A percentile compares a stretch with the other conserved stretches of the same genome.
Evolutionary conservation across 805 yeast species (phyloP).

Genomic region (Lachancea thermotolerans): DNA sequence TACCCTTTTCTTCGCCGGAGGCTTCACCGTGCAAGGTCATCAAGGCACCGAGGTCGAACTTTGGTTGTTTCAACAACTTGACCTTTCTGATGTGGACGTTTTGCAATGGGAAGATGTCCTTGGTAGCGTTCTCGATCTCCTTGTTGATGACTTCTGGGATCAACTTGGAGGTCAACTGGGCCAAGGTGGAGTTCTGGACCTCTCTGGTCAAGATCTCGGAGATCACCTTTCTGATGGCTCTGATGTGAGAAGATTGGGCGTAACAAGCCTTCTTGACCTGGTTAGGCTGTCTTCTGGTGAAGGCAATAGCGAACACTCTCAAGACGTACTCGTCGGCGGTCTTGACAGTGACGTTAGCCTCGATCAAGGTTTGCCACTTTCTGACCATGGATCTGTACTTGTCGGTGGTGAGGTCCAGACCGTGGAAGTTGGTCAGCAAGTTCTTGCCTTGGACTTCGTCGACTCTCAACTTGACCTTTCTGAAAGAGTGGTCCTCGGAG

Average conservation of each 20-base stretch:
- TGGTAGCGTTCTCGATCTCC: conserved; percentile 95
- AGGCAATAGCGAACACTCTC: conserved; percentile 94
- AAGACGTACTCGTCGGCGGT: conserved; percentile 95
- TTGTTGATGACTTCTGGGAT: conserved; percentile 98
- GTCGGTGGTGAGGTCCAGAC: conserved; percentile 96
- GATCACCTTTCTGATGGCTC: conserved; percentile 96
- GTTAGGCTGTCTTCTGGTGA: conserved; percentile 96
- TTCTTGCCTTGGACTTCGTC: conserved; percentile 99
- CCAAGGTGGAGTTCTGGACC: conserved; percentile 88
- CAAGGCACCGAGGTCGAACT: conserved; percentile 95
- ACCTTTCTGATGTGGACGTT: conserved; percentile 99
- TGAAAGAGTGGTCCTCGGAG: conserved; percentile 97
- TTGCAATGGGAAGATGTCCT: conserved; percentile 93
- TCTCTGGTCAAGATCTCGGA: conserved; percentile 93
- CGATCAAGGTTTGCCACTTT: conserved; percentile 98
- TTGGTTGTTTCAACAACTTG: conserved; percentile 96
- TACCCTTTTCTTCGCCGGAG: conserved; percentile 91
- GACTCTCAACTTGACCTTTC: conserved; percentile 95
- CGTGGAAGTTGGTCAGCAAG: conserved; percentile 99
- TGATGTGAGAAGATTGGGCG: conserved; percentile 96
- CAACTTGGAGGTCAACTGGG: conserved; percentile 94
- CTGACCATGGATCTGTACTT: conserved; percentile 96
- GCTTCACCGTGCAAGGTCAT: conserved; percentile 97
- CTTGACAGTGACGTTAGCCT: conserved; percentile 97
- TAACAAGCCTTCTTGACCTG: conserved; percentile 96